Evolutionary conservation across 345 rosid genomes (phyloP), one percentile per base, ranked within the genome.

Genomic region (Iberis pinnata): DNA sequence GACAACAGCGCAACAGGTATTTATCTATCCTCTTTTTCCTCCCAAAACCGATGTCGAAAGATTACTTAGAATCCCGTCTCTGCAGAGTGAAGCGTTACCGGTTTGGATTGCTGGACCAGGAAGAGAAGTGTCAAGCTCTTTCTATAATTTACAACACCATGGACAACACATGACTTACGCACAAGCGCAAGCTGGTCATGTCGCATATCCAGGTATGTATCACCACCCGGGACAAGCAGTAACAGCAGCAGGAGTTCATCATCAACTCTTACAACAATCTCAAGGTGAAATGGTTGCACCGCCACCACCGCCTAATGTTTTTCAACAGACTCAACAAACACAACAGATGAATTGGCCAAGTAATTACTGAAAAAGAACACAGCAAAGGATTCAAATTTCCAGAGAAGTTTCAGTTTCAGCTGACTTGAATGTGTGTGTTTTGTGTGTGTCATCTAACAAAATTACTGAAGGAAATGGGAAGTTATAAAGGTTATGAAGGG

Each of bases 341-440:
- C 97, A 83, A 65, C 97, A 83, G 66, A 72, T 83, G 64, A 82
- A 82, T 60, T 89, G 95, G 95, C 89, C 95, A 9, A 77, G 84
- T 67, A 86, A 73, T 76, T 89, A 86, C 74, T 89, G 75, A 86
- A 68, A 67, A 58, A 63, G 59, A 31, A 56, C n/a, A n/a, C n/a
- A 63, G 60, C 53, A 22, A 22, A 32, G 37, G n/a, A 32, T 9
- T 14, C 16, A n/a, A 12, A n/a, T n/a, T n/a, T n/a, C n/a, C n/a
- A n/a, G n/a, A n/a, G 33, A 18, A 60, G 70, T 47, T 53, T 42
- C 63, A 49, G 47, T 41, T 65, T 63, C 67, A 68, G 71, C 27
- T 49, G 59, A 52, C 44, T 43, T 42, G 45, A 12, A n/a, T 32
- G 58, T 37, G 53, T 39, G 29, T 58, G 9, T 29, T 7, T 7